Evolutionary conservation across 2,329 filamentous ascomycete genomes (phyloP).

Genomic region (Trichoderma citrinoviride): DNA sequence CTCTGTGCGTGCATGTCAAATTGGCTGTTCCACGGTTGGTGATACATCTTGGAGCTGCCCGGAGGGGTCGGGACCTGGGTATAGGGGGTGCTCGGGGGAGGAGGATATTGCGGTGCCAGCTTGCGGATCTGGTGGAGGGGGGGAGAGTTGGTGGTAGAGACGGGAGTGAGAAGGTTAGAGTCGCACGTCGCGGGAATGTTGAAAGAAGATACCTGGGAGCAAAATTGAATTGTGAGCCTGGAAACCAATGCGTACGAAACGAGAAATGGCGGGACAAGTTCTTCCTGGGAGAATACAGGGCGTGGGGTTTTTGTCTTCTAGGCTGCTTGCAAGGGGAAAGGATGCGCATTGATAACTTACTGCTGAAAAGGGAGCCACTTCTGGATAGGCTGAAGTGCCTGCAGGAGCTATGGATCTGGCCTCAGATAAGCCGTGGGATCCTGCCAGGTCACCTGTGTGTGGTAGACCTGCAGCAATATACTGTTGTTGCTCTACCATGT

Average conservation of each 20-base stretch:
- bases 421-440: conserved; percentile 30
- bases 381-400: conserved; percentile 31
- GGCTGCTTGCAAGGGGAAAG: background rate
- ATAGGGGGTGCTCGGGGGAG: conserved; percentile 36
- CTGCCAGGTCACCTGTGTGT: conserved; percentile 34
- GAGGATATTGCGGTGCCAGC: conserved; percentile 41
- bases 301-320: background rate
- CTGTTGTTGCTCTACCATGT: conserved; percentile 38
- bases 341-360: conserved; percentile 30
- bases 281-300: background rate
- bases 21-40: conserved; percentile 36
- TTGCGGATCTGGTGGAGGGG: conserved; percentile 46
- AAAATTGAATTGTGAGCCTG: conserved; percentile 2
- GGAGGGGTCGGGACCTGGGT: conserved; percentile 50
- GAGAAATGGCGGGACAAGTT: background rate
- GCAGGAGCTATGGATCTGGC: conserved; percentile 26
- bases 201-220: conserved; percentile 33
- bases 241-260: background rate
- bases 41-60: conserved; percentile 46
- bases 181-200: conserved; percentile 40
- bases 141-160: conserved; percentile 49
- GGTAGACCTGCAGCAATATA: conserved; percentile 36
- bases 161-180: conserved; percentile 49
- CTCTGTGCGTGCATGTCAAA: conserved; percentile 44
- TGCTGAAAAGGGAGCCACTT: conserved; percentile 33